Evolutionary conservation across 805 yeast genomes (phyloP).

Genomic region (Saccharomycopsis sp.): DNA sequence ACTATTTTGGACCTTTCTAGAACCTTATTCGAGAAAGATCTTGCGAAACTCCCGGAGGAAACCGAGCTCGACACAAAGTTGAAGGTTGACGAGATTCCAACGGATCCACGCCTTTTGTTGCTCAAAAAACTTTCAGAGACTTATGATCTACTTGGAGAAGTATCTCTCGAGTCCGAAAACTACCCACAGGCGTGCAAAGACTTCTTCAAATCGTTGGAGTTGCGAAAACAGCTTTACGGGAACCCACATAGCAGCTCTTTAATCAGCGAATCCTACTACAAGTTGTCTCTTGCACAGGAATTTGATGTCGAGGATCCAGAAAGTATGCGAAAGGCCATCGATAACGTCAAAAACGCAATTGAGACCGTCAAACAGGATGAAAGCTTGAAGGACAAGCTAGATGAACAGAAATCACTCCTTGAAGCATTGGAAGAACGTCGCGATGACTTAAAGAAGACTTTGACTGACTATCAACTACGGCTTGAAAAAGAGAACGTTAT

Average conservation of each 20-base stretch:
- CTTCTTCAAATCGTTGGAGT: constrained; percentile 48
- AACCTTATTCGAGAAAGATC: constrained; percentile 46
- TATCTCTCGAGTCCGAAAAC: constrained; percentile 83
- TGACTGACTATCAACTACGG: constrained; percentile 34
- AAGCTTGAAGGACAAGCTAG: constrained; percentile 33
- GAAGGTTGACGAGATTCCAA: constrained; percentile 25
- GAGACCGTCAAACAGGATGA: constrained; percentile 36
- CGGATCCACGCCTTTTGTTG: constrained; percentile 31
- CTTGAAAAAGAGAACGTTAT: constrained; percentile 47
- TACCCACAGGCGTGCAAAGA: constrained; percentile 73
- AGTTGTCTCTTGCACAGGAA: constrained; percentile 72
- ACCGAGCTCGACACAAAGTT: constrained; percentile 23
- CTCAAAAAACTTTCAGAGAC: constrained; percentile 61
- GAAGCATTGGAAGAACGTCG: constrained; percentile 51
- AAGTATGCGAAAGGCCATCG: constrained; percentile 44
- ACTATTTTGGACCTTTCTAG: constrained; percentile 76
- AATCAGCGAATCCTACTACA: constrained; percentile 74
- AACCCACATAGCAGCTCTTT: constrained; percentile 42
- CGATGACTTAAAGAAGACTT: constrained; percentile 43
- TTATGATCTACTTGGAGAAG: constrained; percentile 79
- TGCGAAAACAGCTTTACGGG: constrained; percentile 44
- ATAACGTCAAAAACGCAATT: constrained; percentile 48
- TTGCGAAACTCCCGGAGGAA: constrained; percentile 27
- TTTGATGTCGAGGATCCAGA: constrained; percentile 49
- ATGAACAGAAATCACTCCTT: constrained; percentile 37